Evolutionary conservation across 768 basidiomycete genomes (phyloP).

Genomic region (Floccularia luteovirens): DNA sequence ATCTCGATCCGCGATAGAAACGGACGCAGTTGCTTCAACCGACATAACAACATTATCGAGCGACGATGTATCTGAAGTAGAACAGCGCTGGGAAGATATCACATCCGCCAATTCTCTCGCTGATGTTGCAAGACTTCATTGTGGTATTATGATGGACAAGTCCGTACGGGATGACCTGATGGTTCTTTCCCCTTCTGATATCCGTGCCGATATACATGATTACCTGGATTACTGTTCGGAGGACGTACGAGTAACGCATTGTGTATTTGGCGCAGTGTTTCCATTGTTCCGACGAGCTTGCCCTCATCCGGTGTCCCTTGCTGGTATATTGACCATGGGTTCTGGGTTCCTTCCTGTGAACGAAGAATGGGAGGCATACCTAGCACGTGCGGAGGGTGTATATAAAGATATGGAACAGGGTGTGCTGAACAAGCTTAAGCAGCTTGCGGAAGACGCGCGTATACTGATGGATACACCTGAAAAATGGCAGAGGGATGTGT

Average conservation of each 20-base stretch:
- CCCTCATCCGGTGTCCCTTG: constrained; percentile 89
- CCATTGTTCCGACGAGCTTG: constrained; percentile 79
- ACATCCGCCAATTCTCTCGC: constrained; percentile 88
- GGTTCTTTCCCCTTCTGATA: constrained; percentile 54
- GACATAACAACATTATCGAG: constrained; percentile 10
- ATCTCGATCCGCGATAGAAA: constrained; percentile 6
- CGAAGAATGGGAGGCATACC: constrained; percentile 80
- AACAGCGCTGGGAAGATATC: constrained; percentile 85
- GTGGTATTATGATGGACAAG: constrained; percentile 75
- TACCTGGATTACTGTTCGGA: constrained; percentile 81
- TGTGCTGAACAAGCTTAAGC: constrained; percentile 64
- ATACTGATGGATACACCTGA: constrained; percentile 34
- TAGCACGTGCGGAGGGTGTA: constrained; percentile 67
- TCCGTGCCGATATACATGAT: constrained; percentile 56
- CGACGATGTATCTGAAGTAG: constrained; percentile 30
- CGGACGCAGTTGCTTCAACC: constrained; percentile 5
- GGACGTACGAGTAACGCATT: constrained; percentile 82
- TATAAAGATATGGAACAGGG: constrained; percentile 69
- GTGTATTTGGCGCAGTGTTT: constrained; percentile 68
- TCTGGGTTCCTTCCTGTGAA: constrained; percentile 89
- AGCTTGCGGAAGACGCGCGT: constrained; percentile 64
- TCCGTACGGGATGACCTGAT: constrained; percentile 71
- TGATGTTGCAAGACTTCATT: constrained; percentile 89
- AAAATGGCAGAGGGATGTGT: constrained; percentile 66
- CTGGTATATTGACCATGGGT: constrained; percentile 88